Base-by-base conservation (phyloP, 2,329 filamentous ascomycete genomes). In the Xylariaceae sp. region DNA sequence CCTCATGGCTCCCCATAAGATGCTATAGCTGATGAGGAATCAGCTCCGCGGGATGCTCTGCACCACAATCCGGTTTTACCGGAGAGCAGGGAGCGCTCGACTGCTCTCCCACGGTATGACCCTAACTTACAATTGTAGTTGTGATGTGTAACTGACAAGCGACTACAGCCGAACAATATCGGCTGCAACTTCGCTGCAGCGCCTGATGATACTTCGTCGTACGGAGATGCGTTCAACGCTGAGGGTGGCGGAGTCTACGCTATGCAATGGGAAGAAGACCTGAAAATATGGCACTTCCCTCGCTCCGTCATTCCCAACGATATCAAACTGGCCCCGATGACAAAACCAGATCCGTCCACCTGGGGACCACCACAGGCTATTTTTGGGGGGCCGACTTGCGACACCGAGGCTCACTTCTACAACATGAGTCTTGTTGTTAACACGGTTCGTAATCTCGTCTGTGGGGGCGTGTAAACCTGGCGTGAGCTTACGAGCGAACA, bases 231-330 rank as follows among this genome's bases (percentile, higher is more conserved):
- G 1, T 86, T 88, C 63, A 87, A 88, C 52, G 64, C 64, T 8
- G 71, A 56, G 22, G 66, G 69, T 1, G 80, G 81, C n/a, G 80
- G 80, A 18, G 70, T 84, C 3, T 85, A 83, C 45, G 80, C 77
- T 5, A 72, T 81, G 45, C 67, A 81, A 48, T 92, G 85, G 83
- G 60, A 65, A 8, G 59, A 72, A 2, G 72, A 69, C 36, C 82
- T 93, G 53, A 77, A 70, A 36, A 67, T 92, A 42, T 93, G 80
- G 77, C 83, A 84, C 63, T 93, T 88, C 57, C 64, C 77, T 2
- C 73, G 81, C n/a, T 60, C 59, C 19, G 53, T 57, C 7, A 72
- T 89, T 25, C 86, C 87, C 0, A 50, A 56, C 1, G 80, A 92
- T 50, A 79, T 90, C 31, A 55, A 60, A 4, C 56, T 58, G 19